phyloP scores from a whole-genome alignment of 441 rosid species.

The Populus trichocarpa region DNA sequence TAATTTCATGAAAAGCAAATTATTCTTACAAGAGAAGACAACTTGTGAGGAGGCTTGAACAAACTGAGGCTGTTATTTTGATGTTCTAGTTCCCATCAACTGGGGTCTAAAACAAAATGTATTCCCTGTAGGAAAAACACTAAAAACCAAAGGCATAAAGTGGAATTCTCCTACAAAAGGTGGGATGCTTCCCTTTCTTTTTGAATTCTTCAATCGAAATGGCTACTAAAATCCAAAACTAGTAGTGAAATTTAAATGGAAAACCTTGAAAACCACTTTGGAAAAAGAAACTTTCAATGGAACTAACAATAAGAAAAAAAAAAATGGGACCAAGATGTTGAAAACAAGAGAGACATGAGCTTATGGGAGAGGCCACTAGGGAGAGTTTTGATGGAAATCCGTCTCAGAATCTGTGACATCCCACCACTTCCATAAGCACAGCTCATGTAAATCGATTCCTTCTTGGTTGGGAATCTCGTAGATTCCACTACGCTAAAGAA shows the following conservation, averaged over 20 bases:
- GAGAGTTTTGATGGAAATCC: slow-evolving; percentile 29
- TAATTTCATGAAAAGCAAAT: too few species aligned
- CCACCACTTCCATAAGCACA: neutral
- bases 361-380: slow-evolving; percentile 8
- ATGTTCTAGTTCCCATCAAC: slow-evolving; percentile 1
- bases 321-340: neutral
- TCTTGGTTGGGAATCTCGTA: neutral
- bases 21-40: too few species aligned
- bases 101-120: slow-evolving; percentile 1
- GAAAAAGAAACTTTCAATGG: neutral
- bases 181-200: neutral
- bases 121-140: neutral
- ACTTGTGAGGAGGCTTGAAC: too few species aligned
- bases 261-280: neutral
- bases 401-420: slow-evolving; percentile 15
- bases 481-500: slow-evolving; percentile 13
- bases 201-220: neutral
- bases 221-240: neutral
- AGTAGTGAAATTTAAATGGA: neutral
- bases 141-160: slow-evolving; percentile 10
- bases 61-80: neutral
- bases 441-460: slow-evolving; percentile 2
- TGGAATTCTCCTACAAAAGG: neutral
- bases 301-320: neutral
- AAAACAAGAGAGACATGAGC: slow-evolving; percentile 12